Evolutionary conservation across 306 rosid species (phyloP).

Genomic region (Oemleria cerasiformis): DNA sequence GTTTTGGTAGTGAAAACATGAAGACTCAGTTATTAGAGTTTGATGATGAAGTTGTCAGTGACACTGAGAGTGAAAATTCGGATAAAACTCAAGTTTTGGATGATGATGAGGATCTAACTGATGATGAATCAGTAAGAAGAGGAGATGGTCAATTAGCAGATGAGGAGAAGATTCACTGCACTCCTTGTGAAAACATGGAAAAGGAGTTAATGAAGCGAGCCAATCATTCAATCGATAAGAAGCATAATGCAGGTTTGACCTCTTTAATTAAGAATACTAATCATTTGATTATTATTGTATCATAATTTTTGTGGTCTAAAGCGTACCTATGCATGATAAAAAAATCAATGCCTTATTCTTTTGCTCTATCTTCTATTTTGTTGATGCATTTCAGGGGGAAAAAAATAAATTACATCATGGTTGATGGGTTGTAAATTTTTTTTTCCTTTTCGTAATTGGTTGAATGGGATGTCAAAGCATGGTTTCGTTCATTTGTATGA

Average conservation of each 20-base stretch:
- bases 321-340: not conserved
- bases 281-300: not conserved
- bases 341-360: not conserved
- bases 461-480: not conserved
- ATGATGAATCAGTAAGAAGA: slow-evolving; percentile 29
- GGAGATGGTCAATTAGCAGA: slow-evolving; percentile 17
- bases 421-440: not conserved
- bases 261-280: slow-evolving; percentile 7
- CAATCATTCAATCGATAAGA: slow-evolving; percentile 14
- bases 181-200: not conserved
- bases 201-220: slow-evolving; percentile 25
- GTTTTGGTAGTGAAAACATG: slow-evolving; percentile 20
- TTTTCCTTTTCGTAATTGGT: not conserved
- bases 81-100: slow-evolving; percentile 55
- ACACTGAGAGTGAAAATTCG: slow-evolving; percentile 31
- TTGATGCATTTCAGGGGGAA: not conserved
- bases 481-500: not conserved
- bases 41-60: slow-evolving; percentile 30
- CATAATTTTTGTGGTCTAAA: slow-evolving; percentile 6
- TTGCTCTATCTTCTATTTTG: not conserved
- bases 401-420: not conserved
- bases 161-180: slow-evolving; percentile 13
- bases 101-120: slow-evolving; percentile 25
- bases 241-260: slow-evolving; percentile 42
- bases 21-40: slow-evolving; percentile 47